Percentiles rank a stretch among this genome's conserved stretches.
phyloP scores from a whole-genome alignment of 2,329 filamentous ascomycete genomes.

The Plectosphaerella sp. region DNA sequence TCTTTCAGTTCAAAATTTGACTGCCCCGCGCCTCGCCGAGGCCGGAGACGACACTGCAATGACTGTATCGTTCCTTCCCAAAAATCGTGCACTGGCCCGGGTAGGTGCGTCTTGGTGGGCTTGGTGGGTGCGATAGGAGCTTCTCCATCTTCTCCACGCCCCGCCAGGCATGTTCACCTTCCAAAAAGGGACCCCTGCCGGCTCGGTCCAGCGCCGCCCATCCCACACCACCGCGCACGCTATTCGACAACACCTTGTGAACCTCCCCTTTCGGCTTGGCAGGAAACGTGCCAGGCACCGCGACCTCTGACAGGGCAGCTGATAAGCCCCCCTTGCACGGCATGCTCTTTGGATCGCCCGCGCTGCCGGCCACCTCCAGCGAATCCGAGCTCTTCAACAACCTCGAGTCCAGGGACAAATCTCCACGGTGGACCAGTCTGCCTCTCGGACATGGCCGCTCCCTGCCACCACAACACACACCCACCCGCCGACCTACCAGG shows the following conservation, averaged over 20 bases:
- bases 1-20: too few relatives aligned
- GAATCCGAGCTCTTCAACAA: background rate
- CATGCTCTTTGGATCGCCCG: background rate
- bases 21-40: too few relatives aligned
- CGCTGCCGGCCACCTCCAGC: conserved; percentile 6
- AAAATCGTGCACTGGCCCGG: too few relatives aligned
- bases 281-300: conserved; percentile 13
- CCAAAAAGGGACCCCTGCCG: background rate
- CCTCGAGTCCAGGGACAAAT: background rate
- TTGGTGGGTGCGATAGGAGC: background rate
- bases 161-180: background rate
- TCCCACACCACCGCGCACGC: background rate
- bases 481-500: background rate
- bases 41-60: too few relatives aligned
- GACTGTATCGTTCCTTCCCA: too few relatives aligned
- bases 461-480: background rate
- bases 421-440: background rate
- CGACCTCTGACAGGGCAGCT: conserved; percentile 12
- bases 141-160: background rate
- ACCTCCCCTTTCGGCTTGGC: background rate
- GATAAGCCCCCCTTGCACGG: conserved; percentile 10
- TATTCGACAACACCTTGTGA: too few relatives aligned
- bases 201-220: background rate
- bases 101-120: too few relatives aligned
- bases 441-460: conserved; percentile 9